These are phyloP conservation scores for Stylosanthes scabra DNA, from an alignment of 331 rosid genomes.

Conservation along the genomic window DNA sequence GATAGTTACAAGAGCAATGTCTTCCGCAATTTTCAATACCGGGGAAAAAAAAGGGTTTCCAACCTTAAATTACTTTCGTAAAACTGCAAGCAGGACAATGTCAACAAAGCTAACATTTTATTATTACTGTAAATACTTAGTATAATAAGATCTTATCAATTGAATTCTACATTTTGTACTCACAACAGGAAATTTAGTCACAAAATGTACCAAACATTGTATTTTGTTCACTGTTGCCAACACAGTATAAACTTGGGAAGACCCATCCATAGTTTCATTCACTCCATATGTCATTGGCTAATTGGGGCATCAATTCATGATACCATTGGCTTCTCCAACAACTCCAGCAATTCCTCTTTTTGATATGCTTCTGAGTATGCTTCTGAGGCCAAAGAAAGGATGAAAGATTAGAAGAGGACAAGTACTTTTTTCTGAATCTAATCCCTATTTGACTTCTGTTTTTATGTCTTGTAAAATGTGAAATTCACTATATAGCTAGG, in stretches of 20 bases:
- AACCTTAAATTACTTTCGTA: no score
- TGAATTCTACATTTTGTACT: neutral
- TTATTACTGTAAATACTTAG: slow-evolving; percentile 12
- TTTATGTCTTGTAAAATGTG: no score
- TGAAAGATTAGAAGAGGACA: slow-evolving; percentile 22
- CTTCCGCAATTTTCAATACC: no score
- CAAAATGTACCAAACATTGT: slow-evolving; percentile 10
- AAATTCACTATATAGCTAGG: no score
- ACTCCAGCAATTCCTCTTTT: slow-evolving; percentile 84
- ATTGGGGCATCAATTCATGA: slow-evolving; percentile 47
- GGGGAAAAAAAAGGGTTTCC: no score
- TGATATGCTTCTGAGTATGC: slow-evolving; percentile 92
- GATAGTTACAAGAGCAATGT: no score
- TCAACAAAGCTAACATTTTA: neutral
- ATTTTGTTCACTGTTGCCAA: slow-evolving; percentile 21
- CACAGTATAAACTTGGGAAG: slow-evolving; percentile 11
- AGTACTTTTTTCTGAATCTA: slow-evolving; percentile 1
- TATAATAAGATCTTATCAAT: slow-evolving; percentile 23
- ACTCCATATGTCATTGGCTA: slow-evolving; percentile 21
- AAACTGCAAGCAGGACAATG: neutral
- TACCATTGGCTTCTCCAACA: slow-evolving; percentile 84
- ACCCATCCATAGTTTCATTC: slow-evolving; percentile 15
- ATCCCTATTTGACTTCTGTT: no score
- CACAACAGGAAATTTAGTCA: slow-evolving; percentile 24
- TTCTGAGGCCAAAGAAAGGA: slow-evolving; percentile 54